Conservation (phyloP, 148 eudicot species). For the Chenopodium suecicum region DNA sequence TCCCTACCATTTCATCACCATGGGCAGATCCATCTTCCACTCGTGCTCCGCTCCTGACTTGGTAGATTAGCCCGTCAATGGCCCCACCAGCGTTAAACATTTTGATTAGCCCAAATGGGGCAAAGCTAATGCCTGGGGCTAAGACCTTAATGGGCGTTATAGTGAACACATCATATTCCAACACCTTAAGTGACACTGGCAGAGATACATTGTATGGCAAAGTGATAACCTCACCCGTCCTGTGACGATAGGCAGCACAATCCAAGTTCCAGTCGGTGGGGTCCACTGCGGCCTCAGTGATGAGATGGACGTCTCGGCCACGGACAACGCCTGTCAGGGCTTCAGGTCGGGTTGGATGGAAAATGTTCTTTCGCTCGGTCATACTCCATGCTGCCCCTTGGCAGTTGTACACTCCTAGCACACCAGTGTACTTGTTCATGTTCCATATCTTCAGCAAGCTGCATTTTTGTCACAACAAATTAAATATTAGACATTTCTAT, state of each 20-base stretch:
- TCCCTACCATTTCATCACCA: conserved; percentile 40
- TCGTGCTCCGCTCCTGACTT: conserved; percentile 41
- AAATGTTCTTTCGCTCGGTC: conserved; percentile 61
- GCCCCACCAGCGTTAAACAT: conserved; percentile 96
- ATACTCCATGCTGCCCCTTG: conserved; percentile 98
- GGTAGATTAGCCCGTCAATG: conserved; percentile 61
- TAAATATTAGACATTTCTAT: not conserved
- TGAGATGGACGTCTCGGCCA: conserved; percentile 67
- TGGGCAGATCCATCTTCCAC: conserved; percentile 26
- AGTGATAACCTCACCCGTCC: conserved; percentile 38
- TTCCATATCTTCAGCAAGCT: conserved; percentile 96
- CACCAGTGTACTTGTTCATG: conserved; percentile 95
- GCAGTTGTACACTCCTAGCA: conserved; percentile 92
- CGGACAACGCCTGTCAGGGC: conserved; percentile 57
- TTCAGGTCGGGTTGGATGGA: conserved; percentile 55
- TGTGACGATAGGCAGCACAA: conserved; percentile 58
- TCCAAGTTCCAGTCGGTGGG: conserved; percentile 54
- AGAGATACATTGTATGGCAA: conserved; percentile 54
- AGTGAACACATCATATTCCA: conserved; percentile 67
- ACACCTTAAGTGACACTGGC: conserved; percentile 74
- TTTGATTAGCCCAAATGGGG: conserved; percentile 81
- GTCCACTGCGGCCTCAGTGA: conserved; percentile 56
- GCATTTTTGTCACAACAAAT: conserved; percentile 17
- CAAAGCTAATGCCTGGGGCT: conserved; percentile 56
- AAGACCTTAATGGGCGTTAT: conserved; percentile 61